These are phyloP conservation scores for Pythium periplocum DNA, from an alignment of 352 stramenopile species.

Conservation along the genomic window DNA sequence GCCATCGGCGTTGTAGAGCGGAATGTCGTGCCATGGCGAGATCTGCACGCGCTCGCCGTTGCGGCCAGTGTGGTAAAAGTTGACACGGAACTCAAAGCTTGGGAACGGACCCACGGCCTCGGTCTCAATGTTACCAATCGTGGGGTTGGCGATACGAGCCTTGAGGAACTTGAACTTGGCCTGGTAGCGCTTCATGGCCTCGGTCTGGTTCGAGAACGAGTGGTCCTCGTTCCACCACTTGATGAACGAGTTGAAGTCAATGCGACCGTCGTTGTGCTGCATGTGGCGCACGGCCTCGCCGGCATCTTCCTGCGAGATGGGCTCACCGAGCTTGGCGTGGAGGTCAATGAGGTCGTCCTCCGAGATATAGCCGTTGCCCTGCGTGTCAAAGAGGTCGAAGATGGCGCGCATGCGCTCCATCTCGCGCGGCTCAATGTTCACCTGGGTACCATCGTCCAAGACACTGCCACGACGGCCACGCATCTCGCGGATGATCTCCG, in stretches of 20 bases:
- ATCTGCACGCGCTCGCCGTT: conserved; percentile 81
- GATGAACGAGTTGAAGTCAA: conserved; percentile 86
- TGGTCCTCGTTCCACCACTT: conserved; percentile 89
- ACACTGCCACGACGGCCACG: conserved; percentile 58
- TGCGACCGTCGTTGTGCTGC: conserved; percentile 52
- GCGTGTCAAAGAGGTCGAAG: conserved; percentile 79
- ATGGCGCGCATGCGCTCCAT: conserved; percentile 85
- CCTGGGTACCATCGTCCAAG: conserved; percentile 70
- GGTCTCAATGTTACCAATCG: conserved; percentile 77
- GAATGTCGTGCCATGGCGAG: conserved; percentile 98
- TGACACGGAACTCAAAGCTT: conserved; percentile 87
- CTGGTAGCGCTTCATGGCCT: conserved; percentile 80
- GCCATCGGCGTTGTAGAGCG: conserved; percentile 89
- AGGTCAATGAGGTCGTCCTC: conserved; percentile 74
- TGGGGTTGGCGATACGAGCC: conserved; percentile 77
- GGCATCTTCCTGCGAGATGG: conserved; percentile 69
- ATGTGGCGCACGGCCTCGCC: conserved; percentile 70
- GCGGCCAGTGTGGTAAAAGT: conserved; percentile 84
- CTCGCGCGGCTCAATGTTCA: conserved; percentile 75
- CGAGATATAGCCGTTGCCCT: conserved; percentile 75
- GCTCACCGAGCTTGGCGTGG: conserved; percentile 79
- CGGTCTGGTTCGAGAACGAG: conserved; percentile 53
- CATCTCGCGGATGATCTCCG: conserved; percentile 44
- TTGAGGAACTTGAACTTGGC: conserved; percentile 90
- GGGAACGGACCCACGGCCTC: conserved; percentile 71